Evolutionary conservation across 805 yeast genomes (phyloP).

Genomic region (Suhomyces vadensis): DNA sequence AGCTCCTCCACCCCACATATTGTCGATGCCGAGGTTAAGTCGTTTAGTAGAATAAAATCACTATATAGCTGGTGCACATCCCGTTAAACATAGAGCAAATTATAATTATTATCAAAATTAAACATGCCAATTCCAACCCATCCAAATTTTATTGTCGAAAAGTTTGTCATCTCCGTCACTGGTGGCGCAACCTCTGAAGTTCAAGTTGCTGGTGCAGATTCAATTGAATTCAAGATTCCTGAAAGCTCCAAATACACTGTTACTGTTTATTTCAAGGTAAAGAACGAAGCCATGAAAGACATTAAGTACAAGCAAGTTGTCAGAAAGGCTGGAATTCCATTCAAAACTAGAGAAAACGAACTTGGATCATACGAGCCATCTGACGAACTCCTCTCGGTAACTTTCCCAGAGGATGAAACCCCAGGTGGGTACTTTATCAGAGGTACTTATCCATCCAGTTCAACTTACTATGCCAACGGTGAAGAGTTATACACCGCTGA

Average conservation of each 20-base stretch:
- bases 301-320: conserved; percentile 38
- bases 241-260: conserved; percentile 36
- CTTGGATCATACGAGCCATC: conserved; percentile 36
- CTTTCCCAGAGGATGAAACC: conserved; percentile 35
- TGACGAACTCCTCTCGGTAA: conserved; percentile 32
- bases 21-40: conserved; percentile 1
- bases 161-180: conserved; percentile 31
- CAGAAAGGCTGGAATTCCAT: conserved; percentile 36
- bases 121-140: conserved; percentile 17
- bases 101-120: not conserved
- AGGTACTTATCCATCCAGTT: conserved; percentile 32
- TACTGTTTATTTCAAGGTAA: conserved; percentile 35
- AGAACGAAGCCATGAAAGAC: conserved; percentile 27
- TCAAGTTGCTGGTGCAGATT: conserved; percentile 29
- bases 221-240: conserved; percentile 34
- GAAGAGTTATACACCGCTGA: conserved; percentile 27
- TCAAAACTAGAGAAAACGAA: conserved; percentile 29
- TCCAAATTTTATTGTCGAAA: conserved; percentile 35
- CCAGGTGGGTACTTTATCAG: conserved; percentile 43
- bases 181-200: conserved; percentile 27
- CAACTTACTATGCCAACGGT: conserved; percentile 36
- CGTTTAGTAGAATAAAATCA: not conserved
- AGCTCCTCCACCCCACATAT: not conserved
- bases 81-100: not conserved
- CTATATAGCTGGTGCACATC: not conserved